Conservation (phyloP, 2,329 filamentous ascomycete species). For the Westerdykella ornata region DNA sequence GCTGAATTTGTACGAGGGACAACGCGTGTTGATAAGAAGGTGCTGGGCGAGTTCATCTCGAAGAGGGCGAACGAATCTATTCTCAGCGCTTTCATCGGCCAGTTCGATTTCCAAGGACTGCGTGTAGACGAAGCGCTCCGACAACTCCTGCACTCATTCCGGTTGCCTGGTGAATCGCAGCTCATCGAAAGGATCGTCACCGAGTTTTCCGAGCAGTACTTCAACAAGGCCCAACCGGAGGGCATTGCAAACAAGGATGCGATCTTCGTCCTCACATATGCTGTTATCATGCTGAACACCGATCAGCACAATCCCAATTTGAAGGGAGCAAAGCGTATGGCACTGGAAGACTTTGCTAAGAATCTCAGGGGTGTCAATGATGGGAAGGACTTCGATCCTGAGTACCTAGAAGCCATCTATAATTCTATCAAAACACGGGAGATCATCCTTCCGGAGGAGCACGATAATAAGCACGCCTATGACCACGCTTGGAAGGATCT, state of each 20-base stretch:
- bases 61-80: slow-evolving; percentile 85
- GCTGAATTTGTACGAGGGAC: slow-evolving; percentile 86
- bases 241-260: slow-evolving; percentile 80
- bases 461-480: slow-evolving; percentile 93
- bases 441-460: slow-evolving; percentile 94
- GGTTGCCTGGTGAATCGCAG: slow-evolving; percentile 84
- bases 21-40: slow-evolving; percentile 78
- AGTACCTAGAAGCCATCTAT: slow-evolving; percentile 81
- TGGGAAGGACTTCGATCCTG: slow-evolving; percentile 72
- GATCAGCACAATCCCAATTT: slow-evolving; percentile 95
- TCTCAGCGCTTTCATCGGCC: slow-evolving; percentile 72
- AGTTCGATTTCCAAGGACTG: slow-evolving; percentile 84
- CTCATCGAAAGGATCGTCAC: slow-evolving; percentile 90
- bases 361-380: slow-evolving; percentile 89
- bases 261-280: slow-evolving; percentile 85
- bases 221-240: slow-evolving; percentile 59
- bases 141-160: slow-evolving; percentile 82
- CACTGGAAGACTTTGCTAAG: slow-evolving; percentile 69
- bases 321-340: slow-evolving; percentile 74
- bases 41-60: slow-evolving; percentile 86
- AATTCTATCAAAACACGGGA: slow-evolving; percentile 88
- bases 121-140: slow-evolving; percentile 86
- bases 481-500: slow-evolving; percentile 97
- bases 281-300: slow-evolving; percentile 95
- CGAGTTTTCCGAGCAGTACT: slow-evolving; percentile 81